Percentiles rank a stretch among this genome's conserved stretches.
Conservation (phyloP, 2,329 filamentous ascomycete genomes). For the Talaromyces sp. region DNA sequence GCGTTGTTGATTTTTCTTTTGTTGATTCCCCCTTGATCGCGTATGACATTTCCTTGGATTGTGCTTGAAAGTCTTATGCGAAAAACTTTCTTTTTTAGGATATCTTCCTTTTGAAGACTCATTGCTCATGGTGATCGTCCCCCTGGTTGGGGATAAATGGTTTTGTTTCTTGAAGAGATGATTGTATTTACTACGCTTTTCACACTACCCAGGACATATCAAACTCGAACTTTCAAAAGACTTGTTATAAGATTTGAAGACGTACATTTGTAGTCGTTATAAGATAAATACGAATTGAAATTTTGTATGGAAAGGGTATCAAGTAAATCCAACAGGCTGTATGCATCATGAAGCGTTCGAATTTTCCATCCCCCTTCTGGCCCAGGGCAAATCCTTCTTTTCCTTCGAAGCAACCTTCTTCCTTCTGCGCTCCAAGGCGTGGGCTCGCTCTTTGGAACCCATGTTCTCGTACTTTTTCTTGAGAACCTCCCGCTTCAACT, state of each 20-base stretch:
- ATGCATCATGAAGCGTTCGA: not conserved
- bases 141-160: conserved; percentile 2
- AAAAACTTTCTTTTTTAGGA: conserved; percentile 1
- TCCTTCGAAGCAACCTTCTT: conserved; percentile 88
- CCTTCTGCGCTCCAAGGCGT: conserved; percentile 74
- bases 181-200: conserved; percentile 4
- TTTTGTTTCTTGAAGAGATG: conserved; percentile 9
- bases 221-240: not conserved
- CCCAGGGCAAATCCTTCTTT: conserved; percentile 65
- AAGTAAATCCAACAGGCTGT: not conserved
- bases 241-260: not conserved
- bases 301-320: not conserved
- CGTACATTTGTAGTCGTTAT: not conserved
- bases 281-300: not conserved
- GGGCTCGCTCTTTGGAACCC: conserved; percentile 79
- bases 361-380: conserved; percentile 33
- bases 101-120: conserved; percentile 3
- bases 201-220: not conserved
- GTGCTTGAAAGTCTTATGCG: conserved; percentile 12
- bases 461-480: conserved; percentile 74
- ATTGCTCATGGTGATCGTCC: not conserved
- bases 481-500: conserved; percentile 81
- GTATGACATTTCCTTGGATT: conserved; percentile 3
- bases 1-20: conserved; percentile 4
- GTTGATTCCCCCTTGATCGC: conserved; percentile 6